Percentiles rank a stretch among this genome's conserved stretches.
Conservation (phyloP, 768 basidiomycete genomes). For the Steccherinum ochraceum region DNA sequence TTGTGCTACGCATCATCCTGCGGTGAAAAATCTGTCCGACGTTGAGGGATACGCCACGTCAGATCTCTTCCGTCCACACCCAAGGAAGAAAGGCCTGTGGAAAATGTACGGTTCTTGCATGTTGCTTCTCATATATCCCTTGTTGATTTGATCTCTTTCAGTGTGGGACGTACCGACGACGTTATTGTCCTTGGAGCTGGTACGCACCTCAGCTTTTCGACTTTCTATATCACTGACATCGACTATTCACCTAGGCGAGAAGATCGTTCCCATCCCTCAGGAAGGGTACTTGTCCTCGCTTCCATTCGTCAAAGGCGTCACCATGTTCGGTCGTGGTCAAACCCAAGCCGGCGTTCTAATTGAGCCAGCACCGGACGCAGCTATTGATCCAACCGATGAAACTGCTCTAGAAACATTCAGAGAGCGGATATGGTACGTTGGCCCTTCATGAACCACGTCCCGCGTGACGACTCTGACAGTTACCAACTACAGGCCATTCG, state of each 20-base stretch:
- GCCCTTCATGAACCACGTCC: too few relatives aligned
- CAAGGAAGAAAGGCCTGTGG: too few relatives aligned
- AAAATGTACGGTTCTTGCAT: constrained; percentile 22
- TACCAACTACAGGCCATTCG: constrained; percentile 14
- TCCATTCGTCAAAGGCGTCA: constrained; percentile 5
- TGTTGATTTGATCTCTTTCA: too few relatives aligned
- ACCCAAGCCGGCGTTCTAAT: constrained; percentile 12
- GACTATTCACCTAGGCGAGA: constrained; percentile 13
- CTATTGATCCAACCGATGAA: constrained; percentile 7
- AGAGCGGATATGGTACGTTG: constrained; percentile 13
- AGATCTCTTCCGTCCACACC: too few relatives aligned
- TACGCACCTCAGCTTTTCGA: too few relatives aligned
- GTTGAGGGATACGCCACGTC: too few relatives aligned
- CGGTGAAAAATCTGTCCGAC: too few relatives aligned
- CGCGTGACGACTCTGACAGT: too few relatives aligned
- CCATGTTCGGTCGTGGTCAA: constrained; percentile 16
- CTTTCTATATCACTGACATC: too few relatives aligned
- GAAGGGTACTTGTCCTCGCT: constrained; percentile 6
- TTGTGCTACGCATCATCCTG: too few relatives aligned
- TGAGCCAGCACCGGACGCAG: constrained; percentile 7
- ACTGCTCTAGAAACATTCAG: constrained; percentile 3
- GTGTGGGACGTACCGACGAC: constrained; percentile 34
- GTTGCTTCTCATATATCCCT: too few relatives aligned
- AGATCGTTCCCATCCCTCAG: constrained; percentile 12
- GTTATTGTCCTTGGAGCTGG: constrained; percentile 33